Conservation (phyloP, 495 filamentous ascomycete genomes). For the Acidomyces sp. region DNA sequence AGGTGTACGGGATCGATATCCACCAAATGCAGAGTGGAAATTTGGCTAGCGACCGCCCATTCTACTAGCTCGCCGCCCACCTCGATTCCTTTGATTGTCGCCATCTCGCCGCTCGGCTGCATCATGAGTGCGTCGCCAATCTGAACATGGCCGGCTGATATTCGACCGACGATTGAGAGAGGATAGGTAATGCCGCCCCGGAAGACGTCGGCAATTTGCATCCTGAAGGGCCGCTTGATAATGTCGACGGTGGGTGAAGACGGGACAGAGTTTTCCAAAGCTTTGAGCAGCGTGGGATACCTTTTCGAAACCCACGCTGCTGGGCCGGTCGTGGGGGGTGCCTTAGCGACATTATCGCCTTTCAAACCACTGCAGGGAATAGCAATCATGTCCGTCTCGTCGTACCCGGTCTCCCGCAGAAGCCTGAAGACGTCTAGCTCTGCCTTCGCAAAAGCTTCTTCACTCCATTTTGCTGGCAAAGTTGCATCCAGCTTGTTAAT, state of each 20-base stretch:
- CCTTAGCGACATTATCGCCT: constrained; percentile 67
- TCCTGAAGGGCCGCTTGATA: constrained; percentile 64
- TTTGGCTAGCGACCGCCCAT: constrained; percentile 95
- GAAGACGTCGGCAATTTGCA: constrained; percentile 76
- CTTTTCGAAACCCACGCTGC: constrained; percentile 54
- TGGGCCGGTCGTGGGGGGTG: constrained; percentile 39
- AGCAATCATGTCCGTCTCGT: constrained; percentile 63
- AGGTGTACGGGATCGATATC: constrained; percentile 77
- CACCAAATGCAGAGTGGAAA: constrained; percentile 66
- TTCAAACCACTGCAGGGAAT: constrained; percentile 79
- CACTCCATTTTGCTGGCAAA: constrained; percentile 45
- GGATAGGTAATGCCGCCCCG: constrained; percentile 61
- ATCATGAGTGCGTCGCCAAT: constrained; percentile 65
- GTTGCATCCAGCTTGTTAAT: constrained; percentile 91
- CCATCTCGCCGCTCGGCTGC: constrained; percentile 68
- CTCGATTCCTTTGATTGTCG: constrained; percentile 62
- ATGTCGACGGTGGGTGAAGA: constrained; percentile 58
- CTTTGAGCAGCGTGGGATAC: constrained; percentile 64
- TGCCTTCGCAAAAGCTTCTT: constrained; percentile 73
- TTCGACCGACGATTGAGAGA: constrained; percentile 69
- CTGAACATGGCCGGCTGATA: constrained; percentile 74
- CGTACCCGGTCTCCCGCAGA: constrained; percentile 67
- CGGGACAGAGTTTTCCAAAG: constrained; percentile 48
- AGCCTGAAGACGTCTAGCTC: constrained; percentile 71
- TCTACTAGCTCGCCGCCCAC: constrained; percentile 57